Evolutionary conservation across 495 filamentous ascomycete species (phyloP).

Genomic region (Penicillium ochrochloron): DNA sequence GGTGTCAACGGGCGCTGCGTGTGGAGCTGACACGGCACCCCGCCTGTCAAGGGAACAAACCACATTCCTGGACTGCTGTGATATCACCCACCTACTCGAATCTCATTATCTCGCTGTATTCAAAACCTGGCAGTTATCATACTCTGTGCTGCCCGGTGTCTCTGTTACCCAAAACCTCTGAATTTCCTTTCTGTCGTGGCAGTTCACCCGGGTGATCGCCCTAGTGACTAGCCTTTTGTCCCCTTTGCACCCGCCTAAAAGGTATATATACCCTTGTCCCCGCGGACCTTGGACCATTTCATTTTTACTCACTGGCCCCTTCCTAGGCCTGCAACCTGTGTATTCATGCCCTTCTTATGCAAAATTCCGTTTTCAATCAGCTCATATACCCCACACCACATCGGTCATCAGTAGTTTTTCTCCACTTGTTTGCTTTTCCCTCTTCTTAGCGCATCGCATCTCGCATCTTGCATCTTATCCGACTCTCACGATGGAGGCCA

Average conservation of each 20-base stretch:
- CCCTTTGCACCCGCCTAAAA: constrained; percentile 16
- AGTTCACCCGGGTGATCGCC: constrained; percentile 25
- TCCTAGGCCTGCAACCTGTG: constrained; percentile 11
- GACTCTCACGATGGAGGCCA: constrained; percentile 47
- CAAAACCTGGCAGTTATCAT: not conserved
- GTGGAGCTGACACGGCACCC: constrained; percentile 3
- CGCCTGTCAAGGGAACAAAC: not conserved
- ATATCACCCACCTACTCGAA: not conserved
- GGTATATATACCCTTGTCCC: constrained; percentile 26
- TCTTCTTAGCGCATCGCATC: constrained; percentile 23
- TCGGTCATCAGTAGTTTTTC: constrained; percentile 28
- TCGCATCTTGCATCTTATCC: constrained; percentile 17
- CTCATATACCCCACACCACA: constrained; percentile 29
- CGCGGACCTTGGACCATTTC: constrained; percentile 6
- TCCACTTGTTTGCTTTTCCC: constrained; percentile 13
- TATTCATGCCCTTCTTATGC: constrained; percentile 30
- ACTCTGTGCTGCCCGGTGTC: not conserved
- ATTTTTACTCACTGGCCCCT: constrained; percentile 12
- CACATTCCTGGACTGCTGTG: not conserved
- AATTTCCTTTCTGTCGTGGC: constrained; percentile 16
- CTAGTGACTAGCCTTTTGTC: constrained; percentile 16
- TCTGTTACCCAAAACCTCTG: constrained; percentile 1
- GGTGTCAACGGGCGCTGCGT: not conserved
- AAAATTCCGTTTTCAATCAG: constrained; percentile 27
- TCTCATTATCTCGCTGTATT: constrained; percentile 3